These are phyloP conservation scores for Micractinium conductrix DNA, from an alignment of 139 green algal species.

Conservation along the genomic window DNA sequence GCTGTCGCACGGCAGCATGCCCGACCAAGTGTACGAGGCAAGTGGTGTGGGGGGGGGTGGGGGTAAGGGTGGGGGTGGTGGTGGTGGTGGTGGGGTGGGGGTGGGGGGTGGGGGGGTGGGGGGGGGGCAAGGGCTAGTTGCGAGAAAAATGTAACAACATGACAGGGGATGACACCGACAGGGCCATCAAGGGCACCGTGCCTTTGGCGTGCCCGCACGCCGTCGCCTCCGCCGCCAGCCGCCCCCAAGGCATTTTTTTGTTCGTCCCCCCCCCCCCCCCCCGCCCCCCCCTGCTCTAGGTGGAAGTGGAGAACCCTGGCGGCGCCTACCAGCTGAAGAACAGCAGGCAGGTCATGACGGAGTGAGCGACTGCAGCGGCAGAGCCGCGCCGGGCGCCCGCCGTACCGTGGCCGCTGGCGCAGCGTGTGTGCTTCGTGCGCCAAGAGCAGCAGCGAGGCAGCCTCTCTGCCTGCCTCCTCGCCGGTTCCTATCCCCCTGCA, in stretches of 20 bases:
- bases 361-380: not conserved
- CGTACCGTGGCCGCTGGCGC: not conserved
- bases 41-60: not conserved
- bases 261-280: not conserved
- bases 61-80: no score
- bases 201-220: no score
- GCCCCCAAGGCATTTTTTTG: no score
- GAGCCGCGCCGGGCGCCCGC: no score
- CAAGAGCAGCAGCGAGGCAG: not conserved
- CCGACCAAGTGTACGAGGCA: constrained; percentile 37
- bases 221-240: no score
- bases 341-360: constrained; percentile 15
- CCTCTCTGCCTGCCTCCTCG: no score
- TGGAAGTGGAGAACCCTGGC: constrained; percentile 21
- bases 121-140: not conserved
- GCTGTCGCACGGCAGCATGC: constrained; percentile 48
- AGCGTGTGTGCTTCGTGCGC: no score
- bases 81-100: no score
- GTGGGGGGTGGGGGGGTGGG: no score
- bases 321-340: constrained; percentile 19
- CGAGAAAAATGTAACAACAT: no score
- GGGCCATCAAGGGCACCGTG: constrained; percentile 25
- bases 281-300: not conserved
- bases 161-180: constrained; percentile 2
- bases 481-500: no score